Evolutionary conservation across 495 filamentous ascomycete genomes (phyloP), one percentile per base, ranked within the genome.

Genomic region (Penicillium chermesinum): DNA sequence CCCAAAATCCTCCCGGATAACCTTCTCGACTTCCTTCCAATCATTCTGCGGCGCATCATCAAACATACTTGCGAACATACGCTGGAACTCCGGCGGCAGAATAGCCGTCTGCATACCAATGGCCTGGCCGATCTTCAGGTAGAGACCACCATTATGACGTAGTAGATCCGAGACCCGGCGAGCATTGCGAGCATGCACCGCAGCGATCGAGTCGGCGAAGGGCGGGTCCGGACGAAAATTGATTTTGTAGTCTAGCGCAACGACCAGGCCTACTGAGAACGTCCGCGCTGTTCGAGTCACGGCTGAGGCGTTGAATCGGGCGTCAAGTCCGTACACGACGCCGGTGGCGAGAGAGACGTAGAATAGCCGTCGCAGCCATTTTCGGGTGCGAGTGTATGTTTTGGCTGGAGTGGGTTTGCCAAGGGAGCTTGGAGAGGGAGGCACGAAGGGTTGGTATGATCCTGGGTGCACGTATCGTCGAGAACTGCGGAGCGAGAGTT

Each of bases 51-150:
- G 89, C 42, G 93, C 94, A 73, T 98, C 93, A 57, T 96, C 93
- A 65, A 98, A 98, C 88, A 98, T 96, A 49, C 83, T 78, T 30
- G 85, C 75, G 60, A 98, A 98, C 88, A 96, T 96, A 50, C 80
- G 79, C 74, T 95, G 89, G 59, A 96, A 96, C 64, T 95, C 88
- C 6, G 89, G 87, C 10, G 93, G 93, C 41, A 98, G 65, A 34
- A 96, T 82, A 1, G 90, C 91, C 43, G 86, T 89, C 73, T 98
- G 93, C 93, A 96, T 98, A 17, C 91, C 93, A 47, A 98, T 90
- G 6, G 93, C 93, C 74, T 98, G 93, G 2, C 93, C 93, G 46
- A 98, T 96, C 75, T 98, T 98, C 59, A 96, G 75, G 62, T 98
- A 98, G 2, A 98, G 67, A 0, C 93, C 93, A 44, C 93, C 93